Evolutionary conservation across 164 flowering plant genomes (phyloP).

Genomic region (Houttuynia cordata): DNA sequence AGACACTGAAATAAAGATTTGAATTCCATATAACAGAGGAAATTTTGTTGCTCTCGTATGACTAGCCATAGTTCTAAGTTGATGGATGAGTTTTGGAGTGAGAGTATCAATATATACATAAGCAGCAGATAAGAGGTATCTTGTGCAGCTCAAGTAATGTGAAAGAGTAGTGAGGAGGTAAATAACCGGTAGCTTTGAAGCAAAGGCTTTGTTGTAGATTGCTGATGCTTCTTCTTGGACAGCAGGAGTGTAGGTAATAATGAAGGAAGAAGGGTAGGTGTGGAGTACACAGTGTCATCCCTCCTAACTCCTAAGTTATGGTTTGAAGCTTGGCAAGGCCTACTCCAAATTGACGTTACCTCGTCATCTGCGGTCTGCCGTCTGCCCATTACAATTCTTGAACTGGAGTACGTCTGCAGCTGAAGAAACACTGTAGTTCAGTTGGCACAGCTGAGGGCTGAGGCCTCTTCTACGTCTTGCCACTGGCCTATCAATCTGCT

Average conservation of each 20-base stretch:
- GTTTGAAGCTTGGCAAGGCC: no score
- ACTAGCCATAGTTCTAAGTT: constrained; percentile 2
- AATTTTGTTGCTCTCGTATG: not conserved
- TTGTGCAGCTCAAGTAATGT: not conserved
- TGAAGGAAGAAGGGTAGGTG: constrained; percentile 1
- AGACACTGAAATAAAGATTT: not conserved
- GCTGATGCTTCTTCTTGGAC: not conserved
- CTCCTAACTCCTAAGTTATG: no score
- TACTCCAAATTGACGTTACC: no score
- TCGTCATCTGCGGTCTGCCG: no score
- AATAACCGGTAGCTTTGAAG: constrained; percentile 5
- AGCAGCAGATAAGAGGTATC: not conserved
- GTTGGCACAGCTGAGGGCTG: no score
- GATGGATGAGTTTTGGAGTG: not conserved
- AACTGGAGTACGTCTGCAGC: no score
- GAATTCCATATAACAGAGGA: not conserved
- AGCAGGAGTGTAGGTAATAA: not conserved
- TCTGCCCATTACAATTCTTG: no score
- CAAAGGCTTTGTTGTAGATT: not conserved
- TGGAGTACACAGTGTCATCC: not conserved
- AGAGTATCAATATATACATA: not conserved
- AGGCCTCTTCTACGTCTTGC: no score
- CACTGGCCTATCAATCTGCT: no score
- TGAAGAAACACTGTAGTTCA: no score
- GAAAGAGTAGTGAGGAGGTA: not conserved